phyloP scores from a whole-genome alignment of 805 yeast species.

The Isabelozyma rhagii region DNA sequence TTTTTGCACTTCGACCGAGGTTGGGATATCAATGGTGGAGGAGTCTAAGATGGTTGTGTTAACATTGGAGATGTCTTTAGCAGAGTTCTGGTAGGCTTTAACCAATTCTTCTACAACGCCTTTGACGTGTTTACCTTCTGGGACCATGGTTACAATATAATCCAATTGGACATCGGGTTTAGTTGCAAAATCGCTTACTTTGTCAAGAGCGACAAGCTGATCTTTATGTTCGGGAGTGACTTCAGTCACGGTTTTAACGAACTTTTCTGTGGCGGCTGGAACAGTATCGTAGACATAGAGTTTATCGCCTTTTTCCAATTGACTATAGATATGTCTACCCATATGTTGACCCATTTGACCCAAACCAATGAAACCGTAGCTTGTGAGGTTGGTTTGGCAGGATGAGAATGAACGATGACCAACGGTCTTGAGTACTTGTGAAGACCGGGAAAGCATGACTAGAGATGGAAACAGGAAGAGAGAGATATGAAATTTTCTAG shows the following conservation, averaged over 20 bases:
- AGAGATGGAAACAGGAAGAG: background rate
- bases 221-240: constrained; percentile 19
- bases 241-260: constrained; percentile 18
- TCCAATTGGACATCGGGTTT: constrained; percentile 33
- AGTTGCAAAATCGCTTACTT: constrained; percentile 23
- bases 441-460: background rate
- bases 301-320: constrained; percentile 33
- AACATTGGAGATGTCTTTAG: constrained; percentile 2
- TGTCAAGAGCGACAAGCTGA: constrained; percentile 14
- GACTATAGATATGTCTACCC: constrained; percentile 47
- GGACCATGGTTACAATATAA: constrained; percentile 50
- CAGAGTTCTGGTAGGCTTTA: constrained; percentile 17
- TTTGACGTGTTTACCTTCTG: constrained; percentile 50
- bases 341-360: constrained; percentile 58
- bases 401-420: constrained; percentile 15
- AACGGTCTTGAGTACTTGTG: constrained; percentile 11
- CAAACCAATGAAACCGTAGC: constrained; percentile 53
- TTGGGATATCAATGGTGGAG: constrained; percentile 50
- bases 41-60: constrained; percentile 43
- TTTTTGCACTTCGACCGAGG: constrained; percentile 40
- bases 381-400: constrained; percentile 6
- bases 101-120: constrained; percentile 39
- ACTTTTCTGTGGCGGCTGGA: constrained; percentile 21
- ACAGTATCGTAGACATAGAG: constrained; percentile 44
- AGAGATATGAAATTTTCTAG: background rate